phyloP scores from a whole-genome alignment of 768 basidiomycete species.

The Mycena filopes region DNA sequence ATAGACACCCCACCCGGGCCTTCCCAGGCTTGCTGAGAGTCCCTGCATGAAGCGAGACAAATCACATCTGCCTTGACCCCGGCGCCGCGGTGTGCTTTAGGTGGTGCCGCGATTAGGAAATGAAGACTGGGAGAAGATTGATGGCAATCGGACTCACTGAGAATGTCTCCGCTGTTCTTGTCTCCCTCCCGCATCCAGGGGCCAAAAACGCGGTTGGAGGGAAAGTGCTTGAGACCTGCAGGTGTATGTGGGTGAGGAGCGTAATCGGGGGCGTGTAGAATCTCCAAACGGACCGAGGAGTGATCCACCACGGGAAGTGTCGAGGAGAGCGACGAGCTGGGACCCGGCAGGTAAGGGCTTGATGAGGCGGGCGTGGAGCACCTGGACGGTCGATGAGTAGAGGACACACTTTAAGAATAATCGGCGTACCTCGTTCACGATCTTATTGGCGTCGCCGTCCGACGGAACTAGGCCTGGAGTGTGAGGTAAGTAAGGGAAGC shows the following conservation, averaged over 20 bases:
- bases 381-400: not conserved
- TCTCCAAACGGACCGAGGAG: conserved; percentile 22
- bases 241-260: too few species aligned
- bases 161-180: conserved; percentile 5
- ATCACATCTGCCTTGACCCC: conserved; percentile 1
- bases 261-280: too few species aligned
- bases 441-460: conserved; percentile 5
- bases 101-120: not conserved
- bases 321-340: conserved; percentile 22
- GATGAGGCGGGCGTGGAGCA: conserved; percentile 11
- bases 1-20: not conserved
- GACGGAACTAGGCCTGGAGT: conserved; percentile 11
- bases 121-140: not conserved
- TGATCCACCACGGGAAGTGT: conserved; percentile 20
- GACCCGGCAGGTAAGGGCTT: conserved; percentile 13
- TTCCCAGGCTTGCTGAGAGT: not conserved
- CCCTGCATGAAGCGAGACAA: conserved; percentile 1
- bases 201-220: conserved; percentile 27
- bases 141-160: conserved; percentile 2
- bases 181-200: conserved; percentile 19
- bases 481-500: not conserved
- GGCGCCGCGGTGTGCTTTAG: not conserved
- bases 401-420: not conserved
- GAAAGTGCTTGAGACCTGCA: conserved; percentile 29
- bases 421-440: not conserved